Conservation (phyloP, 2,329 filamentous ascomycete species). For the Aspergillus neotritici region DNA sequence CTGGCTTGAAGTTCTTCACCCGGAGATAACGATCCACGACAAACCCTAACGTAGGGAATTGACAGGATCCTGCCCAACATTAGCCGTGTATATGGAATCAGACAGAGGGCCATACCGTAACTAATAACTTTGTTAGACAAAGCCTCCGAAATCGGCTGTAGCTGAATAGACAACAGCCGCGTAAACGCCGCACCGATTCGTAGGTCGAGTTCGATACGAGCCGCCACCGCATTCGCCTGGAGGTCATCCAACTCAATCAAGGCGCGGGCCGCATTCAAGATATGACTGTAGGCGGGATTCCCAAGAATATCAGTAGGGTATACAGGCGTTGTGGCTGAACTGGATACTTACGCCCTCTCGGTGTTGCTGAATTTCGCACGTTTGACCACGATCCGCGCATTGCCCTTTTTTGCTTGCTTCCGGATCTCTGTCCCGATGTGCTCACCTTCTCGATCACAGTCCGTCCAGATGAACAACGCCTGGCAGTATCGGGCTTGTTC, state of each 20-base stretch:
- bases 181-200: slow-evolving; percentile 92
- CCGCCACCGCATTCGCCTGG: slow-evolving; percentile 80
- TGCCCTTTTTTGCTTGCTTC: slow-evolving; percentile 68
- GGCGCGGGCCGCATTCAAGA: slow-evolving; percentile 72
- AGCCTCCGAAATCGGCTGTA: slow-evolving; percentile 66
- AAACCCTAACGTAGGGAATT: slow-evolving; percentile 94
- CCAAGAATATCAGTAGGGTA: background rate
- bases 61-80: slow-evolving; percentile 64
- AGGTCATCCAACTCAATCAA: slow-evolving; percentile 74
- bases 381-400: slow-evolving; percentile 69
- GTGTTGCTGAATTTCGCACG: slow-evolving; percentile 94
- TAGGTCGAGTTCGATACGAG: slow-evolving; percentile 86
- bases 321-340: background rate
- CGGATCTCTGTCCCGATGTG: slow-evolving; percentile 92
- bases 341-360: slow-evolving; percentile 65
- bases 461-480: slow-evolving; percentile 92
- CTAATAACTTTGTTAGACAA: slow-evolving; percentile 65
- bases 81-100: background rate
- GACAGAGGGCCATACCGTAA: slow-evolving; percentile 57
- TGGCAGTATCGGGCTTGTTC: slow-evolving; percentile 66
- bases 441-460: slow-evolving; percentile 96
- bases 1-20: slow-evolving; percentile 88
- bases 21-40: slow-evolving; percentile 94
- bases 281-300: slow-evolving; percentile 55
- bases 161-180: slow-evolving; percentile 71